These are phyloP conservation scores for Kurtzmaniella natalensis DNA, from an alignment of 1,139 yeast genomes.

Conservation along the genomic window DNA sequence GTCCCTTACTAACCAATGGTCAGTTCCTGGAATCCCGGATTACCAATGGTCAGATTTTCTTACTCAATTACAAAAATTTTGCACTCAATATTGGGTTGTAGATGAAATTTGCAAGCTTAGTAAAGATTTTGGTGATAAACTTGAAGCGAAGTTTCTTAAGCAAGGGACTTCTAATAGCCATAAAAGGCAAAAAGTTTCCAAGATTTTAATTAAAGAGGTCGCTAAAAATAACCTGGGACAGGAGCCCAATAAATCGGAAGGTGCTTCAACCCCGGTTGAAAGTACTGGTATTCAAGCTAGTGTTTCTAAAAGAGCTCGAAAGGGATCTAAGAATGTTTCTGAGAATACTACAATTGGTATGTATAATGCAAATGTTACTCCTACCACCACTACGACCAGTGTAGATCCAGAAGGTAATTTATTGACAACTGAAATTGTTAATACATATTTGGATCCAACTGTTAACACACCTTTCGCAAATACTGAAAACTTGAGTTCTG, in stretches of 20 bases:
- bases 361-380: neutral
- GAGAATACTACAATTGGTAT: too few relatives aligned
- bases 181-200: constrained; percentile 3
- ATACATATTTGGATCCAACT: neutral
- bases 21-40: neutral
- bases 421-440: too few relatives aligned
- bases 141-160: constrained; percentile 10
- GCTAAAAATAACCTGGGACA: neutral
- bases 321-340: too few relatives aligned
- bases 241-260: neutral
- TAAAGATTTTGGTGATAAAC: constrained; percentile 19
- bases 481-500: too few relatives aligned
- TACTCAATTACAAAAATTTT: constrained; percentile 17
- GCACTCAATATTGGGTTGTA: constrained; percentile 26
- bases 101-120: constrained; percentile 25
- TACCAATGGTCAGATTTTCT: constrained; percentile 18
- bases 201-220: too few relatives aligned
- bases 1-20: neutral
- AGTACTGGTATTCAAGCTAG: neutral
- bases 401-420: neutral
- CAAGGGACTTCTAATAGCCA: constrained; percentile 6
- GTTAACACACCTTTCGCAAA: neutral
- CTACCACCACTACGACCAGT: neutral
- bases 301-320: neutral
- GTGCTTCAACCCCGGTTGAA: neutral